Evolutionary conservation across 2,329 filamentous ascomycete species (phyloP).

Genomic region (Orbilia javanica): DNA sequence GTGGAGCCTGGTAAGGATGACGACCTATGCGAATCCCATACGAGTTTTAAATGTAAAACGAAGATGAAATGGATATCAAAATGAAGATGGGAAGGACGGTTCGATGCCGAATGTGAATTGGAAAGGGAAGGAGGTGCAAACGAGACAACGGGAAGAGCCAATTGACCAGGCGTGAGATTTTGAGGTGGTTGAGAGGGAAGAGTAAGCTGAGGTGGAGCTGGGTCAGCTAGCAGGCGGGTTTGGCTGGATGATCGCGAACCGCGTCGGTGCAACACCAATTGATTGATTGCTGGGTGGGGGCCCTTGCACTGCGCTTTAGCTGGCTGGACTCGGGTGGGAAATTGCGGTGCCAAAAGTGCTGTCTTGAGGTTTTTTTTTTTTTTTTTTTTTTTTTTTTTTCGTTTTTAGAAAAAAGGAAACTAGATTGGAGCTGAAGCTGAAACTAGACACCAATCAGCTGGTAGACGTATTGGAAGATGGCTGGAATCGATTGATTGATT

Average conservation of each 20-base stretch:
- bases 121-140: background rate
- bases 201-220: background rate
- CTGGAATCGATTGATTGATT: background rate
- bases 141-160: background rate
- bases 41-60: background rate
- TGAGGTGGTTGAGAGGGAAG: background rate
- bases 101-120: background rate
- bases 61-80: too few species aligned
- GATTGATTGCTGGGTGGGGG: slow-evolving; percentile 30
- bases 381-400: too few species aligned
- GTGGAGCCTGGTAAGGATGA: slow-evolving; percentile 9
- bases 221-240: background rate
- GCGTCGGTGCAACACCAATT: slow-evolving; percentile 24
- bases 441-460: too few species aligned
- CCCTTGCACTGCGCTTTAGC: background rate
- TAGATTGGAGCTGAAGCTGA: slow-evolving; percentile 1
- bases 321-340: too few species aligned
- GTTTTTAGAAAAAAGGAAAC: background rate
- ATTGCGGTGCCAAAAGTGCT: background rate
- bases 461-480: background rate
- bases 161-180: background rate
- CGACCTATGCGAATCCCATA: slow-evolving; percentile 11
- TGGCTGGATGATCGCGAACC: slow-evolving; percentile 39
- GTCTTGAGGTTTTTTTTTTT: too few species aligned
- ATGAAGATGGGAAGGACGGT: background rate